phyloP scores from a whole-genome alignment of 2,329 filamentous ascomycete genomes.

The Leptographium radiaticola region DNA sequence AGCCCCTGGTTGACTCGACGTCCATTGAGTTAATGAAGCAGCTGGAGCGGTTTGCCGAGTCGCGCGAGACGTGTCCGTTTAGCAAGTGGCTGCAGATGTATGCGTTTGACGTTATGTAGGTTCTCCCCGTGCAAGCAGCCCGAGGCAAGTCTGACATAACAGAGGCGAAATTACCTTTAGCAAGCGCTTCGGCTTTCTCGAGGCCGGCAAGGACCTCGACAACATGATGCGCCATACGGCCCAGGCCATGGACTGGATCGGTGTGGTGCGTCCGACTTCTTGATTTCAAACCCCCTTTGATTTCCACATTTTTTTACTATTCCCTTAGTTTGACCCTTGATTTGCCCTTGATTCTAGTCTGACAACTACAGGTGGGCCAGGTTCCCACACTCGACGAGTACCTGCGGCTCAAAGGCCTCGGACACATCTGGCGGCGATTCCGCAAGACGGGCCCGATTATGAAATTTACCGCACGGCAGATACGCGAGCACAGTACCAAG shows the following conservation, averaged over 20 bases:
- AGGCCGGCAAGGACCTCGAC: slow-evolving; percentile 47
- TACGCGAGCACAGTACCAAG: slow-evolving; percentile 6
- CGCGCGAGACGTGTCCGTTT: slow-evolving; percentile 12
- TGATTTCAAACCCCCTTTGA: not conserved
- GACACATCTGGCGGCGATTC: not conserved
- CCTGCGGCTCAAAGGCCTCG: slow-evolving; percentile 9
- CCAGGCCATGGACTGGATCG: slow-evolving; percentile 13
- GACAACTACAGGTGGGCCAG: slow-evolving; percentile 1
- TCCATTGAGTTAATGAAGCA: slow-evolving; percentile 15
- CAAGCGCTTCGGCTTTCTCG: slow-evolving; percentile 47
- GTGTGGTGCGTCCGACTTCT: slow-evolving; percentile 3
- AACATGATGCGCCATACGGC: slow-evolving; percentile 32
- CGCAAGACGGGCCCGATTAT: not conserved
- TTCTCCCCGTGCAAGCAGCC: not conserved
- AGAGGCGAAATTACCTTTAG: slow-evolving; percentile 44
- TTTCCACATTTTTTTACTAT: too few relatives aligned
- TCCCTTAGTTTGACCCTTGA: too few relatives aligned
- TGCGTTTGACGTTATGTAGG: slow-evolving; percentile 46
- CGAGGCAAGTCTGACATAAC: too few relatives aligned
- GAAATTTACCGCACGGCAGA: not conserved
- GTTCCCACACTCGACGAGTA: slow-evolving; percentile 10
- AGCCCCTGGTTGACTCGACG: slow-evolving; percentile 12
- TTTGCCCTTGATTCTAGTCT: not conserved
- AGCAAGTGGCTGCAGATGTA: slow-evolving; percentile 46
- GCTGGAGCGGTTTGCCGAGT: slow-evolving; percentile 15